Evolutionary conservation across 2,329 filamentous ascomycete species (phyloP), one percentile per base, ranked within the genome.

Genomic region (Aureobasidium vineae): DNA sequence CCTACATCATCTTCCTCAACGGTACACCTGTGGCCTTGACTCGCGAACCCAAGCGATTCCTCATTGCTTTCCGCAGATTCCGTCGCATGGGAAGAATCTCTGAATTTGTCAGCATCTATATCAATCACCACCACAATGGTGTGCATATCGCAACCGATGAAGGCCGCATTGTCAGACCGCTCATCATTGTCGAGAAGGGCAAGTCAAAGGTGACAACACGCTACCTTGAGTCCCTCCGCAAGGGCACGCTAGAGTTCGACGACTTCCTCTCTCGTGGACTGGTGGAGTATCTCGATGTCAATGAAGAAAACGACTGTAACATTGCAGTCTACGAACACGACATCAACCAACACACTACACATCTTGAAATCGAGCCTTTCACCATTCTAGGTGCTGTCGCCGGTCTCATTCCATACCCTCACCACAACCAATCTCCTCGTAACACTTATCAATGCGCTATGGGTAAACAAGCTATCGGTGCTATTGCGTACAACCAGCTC

Each of bases 361-460:
- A 99, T 79, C 82, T 98, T 68, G 95, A 99, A 78, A 98, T 99
- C 69, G 95, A 99, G 76, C 96, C 96, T 0, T 99, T 99, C 75
- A 99, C 95, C 1, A 89, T 99, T 59, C 85, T 99, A 16, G 95
- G 95, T 31, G 95, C 95, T 54, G 95, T 99, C 31, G 95, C 95
- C 45, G 95, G 95, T 50, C 83, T 99, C 43, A 99, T 99, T 76
- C 95, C 95, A 5, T 99, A 98, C 75, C 95, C 95, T 10, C 95
- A 99, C 77, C 95, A 99, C 82, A 99, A 99, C 78, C 95, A 99
- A 77, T 99, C 96, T 19, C 95, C 95, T 11, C 86, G 95, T 84
- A 99, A 99, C 76, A 99, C 95, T 0, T 99, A 99, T 75, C 94
- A 97, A 82, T 97, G 92, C 79, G 93, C 93, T 79, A 97, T 97